Evolutionary conservation across 2,329 filamentous ascomycete genomes (phyloP).

Genomic region (Elsinoe fawcettii): DNA sequence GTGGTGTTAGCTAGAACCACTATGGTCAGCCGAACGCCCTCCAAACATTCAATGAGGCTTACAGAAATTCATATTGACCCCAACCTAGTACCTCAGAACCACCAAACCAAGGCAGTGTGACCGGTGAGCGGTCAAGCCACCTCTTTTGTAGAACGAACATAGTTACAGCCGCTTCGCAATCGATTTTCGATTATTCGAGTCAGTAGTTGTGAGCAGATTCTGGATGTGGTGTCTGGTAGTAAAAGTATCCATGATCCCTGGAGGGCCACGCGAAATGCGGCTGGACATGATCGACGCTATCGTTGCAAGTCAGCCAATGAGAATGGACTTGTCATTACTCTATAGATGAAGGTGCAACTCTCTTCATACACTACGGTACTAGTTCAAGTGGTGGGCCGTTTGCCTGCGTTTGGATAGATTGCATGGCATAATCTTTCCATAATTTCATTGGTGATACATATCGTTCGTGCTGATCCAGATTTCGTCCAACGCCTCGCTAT

Average conservation of each 20-base stretch:
- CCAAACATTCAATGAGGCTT: no score
- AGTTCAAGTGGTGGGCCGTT: background rate
- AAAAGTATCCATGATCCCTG: no score
- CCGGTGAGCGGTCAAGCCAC: background rate
- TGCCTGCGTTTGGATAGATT: background rate
- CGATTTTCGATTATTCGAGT: background rate
- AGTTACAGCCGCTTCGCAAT: background rate
- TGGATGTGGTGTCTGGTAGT: background rate
- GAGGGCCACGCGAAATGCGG: background rate
- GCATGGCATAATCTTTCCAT: background rate
- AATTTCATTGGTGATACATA: background rate
- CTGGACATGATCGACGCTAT: background rate
- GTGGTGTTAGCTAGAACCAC: background rate
- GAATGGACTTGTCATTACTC: background rate
- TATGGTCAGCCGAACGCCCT: no score
- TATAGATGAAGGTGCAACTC: background rate
- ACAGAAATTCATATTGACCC: no score
- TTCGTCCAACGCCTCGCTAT: background rate
- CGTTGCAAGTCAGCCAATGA: background rate
- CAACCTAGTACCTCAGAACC: background rate
- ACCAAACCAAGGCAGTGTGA: background rate
- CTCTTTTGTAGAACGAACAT: background rate
- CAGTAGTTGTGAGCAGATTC: background rate
- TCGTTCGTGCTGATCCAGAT: background rate
- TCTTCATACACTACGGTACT: background rate